Evolutionary conservation across 305 asterid species (phyloP), one percentile per base, ranked within the genome.

Genomic region (Petunia hybrid): DNA sequence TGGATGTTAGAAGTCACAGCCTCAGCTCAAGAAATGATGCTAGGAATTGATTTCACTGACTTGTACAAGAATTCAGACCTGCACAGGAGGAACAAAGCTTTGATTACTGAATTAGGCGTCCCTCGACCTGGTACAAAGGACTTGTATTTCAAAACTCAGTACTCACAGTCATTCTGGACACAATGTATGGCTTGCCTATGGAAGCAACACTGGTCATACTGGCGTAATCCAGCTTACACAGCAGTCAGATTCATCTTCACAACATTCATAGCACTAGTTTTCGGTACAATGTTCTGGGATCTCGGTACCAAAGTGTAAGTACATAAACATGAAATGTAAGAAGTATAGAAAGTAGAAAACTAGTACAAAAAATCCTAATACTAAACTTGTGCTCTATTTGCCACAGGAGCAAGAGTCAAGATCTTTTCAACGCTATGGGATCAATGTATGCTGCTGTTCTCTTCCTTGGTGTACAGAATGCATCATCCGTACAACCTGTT

Each of bases 1-100:
- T 91, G 95, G 95, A 91, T 91, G 95, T 36, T 91, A 74, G 93
- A 86, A 86, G 90, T 88, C 80, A 87, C 95, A n/a, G 60, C 90
- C 69, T 83, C 95, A 7, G 80, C 95, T n/a, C 94, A 89, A 83
- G 94, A 91, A 85, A 82, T 84, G 45, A 73, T 88, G 36, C 77
- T 85, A 66, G 94, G 91, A n/a, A 82, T 88, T 43, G 88, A 91
- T 79, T 89, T 91, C 76, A 60, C 87, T n/a, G 89, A 91, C 2
- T 67, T 71, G 43, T 90, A 90, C 90, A 85, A 78, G 83, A 90
- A 88, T 73, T 91, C 94, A 43, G 91, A 89, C 35, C 83, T 91
- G 70, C 85, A 86, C 85, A 77, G 92, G 88, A 88, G 91, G 80
- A 91, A 89, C 86, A 89, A 86, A 86, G 87, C 84, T 2, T n/a